Evolutionary conservation across 1,139 yeast genomes (phyloP).

Genomic region (Sugiyamaella pinicola): DNA sequence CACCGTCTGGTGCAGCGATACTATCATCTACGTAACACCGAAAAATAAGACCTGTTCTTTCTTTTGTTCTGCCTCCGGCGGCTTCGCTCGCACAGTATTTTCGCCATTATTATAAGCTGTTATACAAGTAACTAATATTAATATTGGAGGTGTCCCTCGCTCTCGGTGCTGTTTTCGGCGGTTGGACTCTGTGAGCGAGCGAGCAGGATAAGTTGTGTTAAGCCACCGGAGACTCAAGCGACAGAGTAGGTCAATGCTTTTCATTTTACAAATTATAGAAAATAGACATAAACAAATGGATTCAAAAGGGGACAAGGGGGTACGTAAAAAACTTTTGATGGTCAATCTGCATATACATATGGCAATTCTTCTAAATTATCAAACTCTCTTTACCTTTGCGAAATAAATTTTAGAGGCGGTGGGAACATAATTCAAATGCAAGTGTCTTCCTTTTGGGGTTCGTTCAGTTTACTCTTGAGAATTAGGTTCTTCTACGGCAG

Average conservation of each 20-base stretch:
- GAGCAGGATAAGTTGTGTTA: too few relatives aligned
- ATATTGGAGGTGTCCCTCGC: too few relatives aligned
- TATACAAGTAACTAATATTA: too few relatives aligned
- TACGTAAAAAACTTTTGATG: constrained; percentile 6
- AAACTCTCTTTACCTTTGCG: not conserved
- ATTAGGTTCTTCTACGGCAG: constrained; percentile 10
- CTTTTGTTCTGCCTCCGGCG: constrained; percentile 12
- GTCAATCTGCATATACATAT: constrained; percentile 12
- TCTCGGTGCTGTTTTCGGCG: too few relatives aligned
- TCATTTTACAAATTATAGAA: constrained; percentile 16
- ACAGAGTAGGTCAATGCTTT: constrained; percentile 7
- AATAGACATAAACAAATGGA: constrained; percentile 9
- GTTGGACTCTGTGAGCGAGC: too few relatives aligned
- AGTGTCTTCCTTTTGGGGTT: constrained; percentile 3
- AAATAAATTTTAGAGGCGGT: not conserved
- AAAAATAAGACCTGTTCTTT: not conserved
- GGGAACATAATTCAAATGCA: constrained; percentile 7
- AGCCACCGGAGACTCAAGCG: not conserved
- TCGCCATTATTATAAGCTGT: too few relatives aligned
- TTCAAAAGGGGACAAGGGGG: constrained; percentile 8
- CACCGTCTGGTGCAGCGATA: not conserved
- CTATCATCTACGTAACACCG: not conserved
- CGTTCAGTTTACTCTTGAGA: not conserved
- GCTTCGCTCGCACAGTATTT: not conserved
- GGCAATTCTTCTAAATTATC: constrained; percentile 1